phyloP scores from a whole-genome alignment of 1,284 basidiomycete genomes.

The Gomphus sp. region DNA sequence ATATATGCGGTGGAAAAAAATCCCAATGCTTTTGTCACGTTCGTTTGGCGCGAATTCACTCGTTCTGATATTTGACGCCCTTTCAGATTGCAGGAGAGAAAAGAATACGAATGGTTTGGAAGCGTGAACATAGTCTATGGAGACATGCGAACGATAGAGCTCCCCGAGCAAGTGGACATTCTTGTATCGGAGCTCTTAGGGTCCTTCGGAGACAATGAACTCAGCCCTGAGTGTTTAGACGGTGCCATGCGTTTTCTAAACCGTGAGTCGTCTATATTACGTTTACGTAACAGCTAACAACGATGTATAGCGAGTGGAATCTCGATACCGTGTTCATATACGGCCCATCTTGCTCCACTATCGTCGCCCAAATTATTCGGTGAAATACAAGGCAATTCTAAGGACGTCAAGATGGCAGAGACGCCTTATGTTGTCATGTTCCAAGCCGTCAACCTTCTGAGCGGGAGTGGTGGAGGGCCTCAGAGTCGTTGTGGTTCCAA shows the following conservation, averaged over 20 bases:
- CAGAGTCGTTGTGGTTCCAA: slow-evolving; percentile 60
- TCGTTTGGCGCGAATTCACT: slow-evolving; percentile 23
- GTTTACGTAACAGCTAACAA: background rate
- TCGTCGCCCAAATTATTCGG: slow-evolving; percentile 89
- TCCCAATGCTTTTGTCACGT: slow-evolving; percentile 88
- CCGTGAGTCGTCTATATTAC: slow-evolving; percentile 38
- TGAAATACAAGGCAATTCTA: slow-evolving; percentile 52
- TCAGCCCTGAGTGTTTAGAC: slow-evolving; percentile 95
- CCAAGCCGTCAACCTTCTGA: slow-evolving; percentile 82
- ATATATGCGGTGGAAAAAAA: slow-evolving; percentile 97
- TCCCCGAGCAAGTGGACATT: slow-evolving; percentile 86
- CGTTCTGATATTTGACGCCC: slow-evolving; percentile 11
- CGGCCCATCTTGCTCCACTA: slow-evolving; percentile 88
- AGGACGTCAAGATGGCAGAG: slow-evolving; percentile 61
- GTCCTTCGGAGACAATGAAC: slow-evolving; percentile 97
- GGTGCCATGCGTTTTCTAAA: slow-evolving; percentile 90
- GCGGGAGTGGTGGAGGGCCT: slow-evolving; percentile 55
- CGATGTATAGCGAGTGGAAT: slow-evolving; percentile 70
- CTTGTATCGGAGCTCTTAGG: slow-evolving; percentile 94
- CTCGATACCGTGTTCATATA: slow-evolving; percentile 95
- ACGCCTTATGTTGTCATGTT: slow-evolving; percentile 99
- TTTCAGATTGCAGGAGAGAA: slow-evolving; percentile 70
- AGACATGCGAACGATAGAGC: slow-evolving; percentile 82
- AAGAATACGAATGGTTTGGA: slow-evolving; percentile 76
- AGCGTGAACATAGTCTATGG: slow-evolving; percentile 80